Evolutionary conservation across 495 filamentous ascomycete genomes (phyloP).

Genomic region (Penicillium bialowiezense): DNA sequence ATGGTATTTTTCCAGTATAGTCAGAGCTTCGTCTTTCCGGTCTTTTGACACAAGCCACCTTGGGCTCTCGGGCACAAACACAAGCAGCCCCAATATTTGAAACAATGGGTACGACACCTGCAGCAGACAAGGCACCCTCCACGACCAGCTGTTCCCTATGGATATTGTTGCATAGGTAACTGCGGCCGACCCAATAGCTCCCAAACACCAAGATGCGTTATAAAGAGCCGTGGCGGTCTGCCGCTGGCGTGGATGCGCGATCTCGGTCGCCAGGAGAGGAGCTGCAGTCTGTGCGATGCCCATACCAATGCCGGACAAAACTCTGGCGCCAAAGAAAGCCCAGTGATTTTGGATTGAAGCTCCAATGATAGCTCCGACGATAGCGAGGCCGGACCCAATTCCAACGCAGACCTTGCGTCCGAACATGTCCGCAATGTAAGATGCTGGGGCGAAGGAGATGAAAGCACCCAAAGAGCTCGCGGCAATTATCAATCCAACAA

Average conservation of each 20-base stretch:
- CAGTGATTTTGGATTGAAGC: conserved; percentile 15
- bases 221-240: conserved; percentile 27
- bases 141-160: conserved; percentile 19
- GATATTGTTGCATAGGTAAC: conserved; percentile 18
- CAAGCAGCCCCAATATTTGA: conserved; percentile 12
- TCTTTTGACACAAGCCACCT: conserved; percentile 43
- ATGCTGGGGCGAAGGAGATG: conserved; percentile 21
- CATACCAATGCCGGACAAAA: conserved; percentile 18
- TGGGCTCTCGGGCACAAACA: conserved; percentile 22
- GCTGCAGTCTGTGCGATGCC: conserved; percentile 23
- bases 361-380: conserved; percentile 15
- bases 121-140: conserved; percentile 20
- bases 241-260: conserved; percentile 22
- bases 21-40: conserved; percentile 35
- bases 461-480: conserved; percentile 23
- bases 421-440: conserved; percentile 20
- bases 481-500: conserved; percentile 25
- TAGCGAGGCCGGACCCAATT: conserved; percentile 13
- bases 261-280: conserved; percentile 22
- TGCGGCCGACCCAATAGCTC: conserved; percentile 18
- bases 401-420: conserved; percentile 19
- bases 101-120: conserved; percentile 17
- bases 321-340: conserved; percentile 21
- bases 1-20: conserved; percentile 36
- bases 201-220: conserved; percentile 20